Evolutionary conservation across 1,284 basidiomycete genomes (phyloP).

Genomic region (Wolfiporia cocos): DNA sequence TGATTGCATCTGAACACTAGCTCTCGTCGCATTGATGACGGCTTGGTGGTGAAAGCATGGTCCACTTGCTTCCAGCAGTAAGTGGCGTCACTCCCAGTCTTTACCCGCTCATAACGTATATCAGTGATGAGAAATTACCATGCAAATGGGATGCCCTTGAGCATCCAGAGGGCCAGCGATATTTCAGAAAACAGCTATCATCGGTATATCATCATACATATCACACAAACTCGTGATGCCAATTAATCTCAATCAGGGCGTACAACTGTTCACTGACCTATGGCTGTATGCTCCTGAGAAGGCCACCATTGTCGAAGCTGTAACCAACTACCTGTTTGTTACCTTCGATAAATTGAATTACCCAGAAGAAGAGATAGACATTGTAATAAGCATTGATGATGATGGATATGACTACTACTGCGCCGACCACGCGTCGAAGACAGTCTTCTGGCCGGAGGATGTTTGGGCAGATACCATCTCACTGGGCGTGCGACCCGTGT

Average conservation of each 20-base stretch:
- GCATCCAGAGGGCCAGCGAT: constrained; percentile 19
- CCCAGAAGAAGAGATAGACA: constrained; percentile 10
- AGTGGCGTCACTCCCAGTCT: not conserved
- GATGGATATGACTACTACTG: constrained; percentile 19
- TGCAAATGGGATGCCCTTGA: constrained; percentile 10
- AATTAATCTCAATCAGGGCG: not conserved
- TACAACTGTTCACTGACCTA: not conserved
- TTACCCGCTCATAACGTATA: not conserved
- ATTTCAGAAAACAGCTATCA: constrained; percentile 9
- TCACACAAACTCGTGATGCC: no score
- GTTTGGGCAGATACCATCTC: not conserved
- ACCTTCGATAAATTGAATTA: no score
- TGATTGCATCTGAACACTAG: constrained; percentile 2
- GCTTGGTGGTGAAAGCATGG: constrained; percentile 7
- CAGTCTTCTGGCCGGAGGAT: constrained; percentile 16
- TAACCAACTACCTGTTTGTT: no score
- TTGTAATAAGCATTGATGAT: constrained; percentile 5
- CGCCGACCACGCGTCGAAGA: constrained; percentile 3
- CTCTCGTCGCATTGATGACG: constrained; percentile 8
- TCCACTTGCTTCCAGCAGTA: not conserved
- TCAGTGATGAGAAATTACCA: not conserved
- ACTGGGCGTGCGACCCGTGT: not conserved
- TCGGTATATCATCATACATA: no score
- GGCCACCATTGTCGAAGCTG: no score
- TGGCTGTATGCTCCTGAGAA: not conserved